phyloP scores from a whole-genome alignment of 768 basidiomycete genomes.

The Boletus bicolor region DNA sequence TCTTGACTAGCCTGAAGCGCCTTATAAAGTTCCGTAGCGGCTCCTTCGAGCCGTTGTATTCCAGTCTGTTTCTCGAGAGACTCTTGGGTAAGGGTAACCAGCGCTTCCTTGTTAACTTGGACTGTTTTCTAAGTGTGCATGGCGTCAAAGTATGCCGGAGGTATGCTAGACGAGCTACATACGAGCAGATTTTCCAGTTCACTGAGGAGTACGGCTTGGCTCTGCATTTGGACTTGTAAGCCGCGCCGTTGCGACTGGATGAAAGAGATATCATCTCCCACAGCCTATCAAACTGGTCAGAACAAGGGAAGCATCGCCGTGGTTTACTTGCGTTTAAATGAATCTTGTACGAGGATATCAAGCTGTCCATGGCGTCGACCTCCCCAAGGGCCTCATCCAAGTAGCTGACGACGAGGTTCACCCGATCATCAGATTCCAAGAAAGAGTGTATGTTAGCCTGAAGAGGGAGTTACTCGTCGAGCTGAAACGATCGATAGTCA shows the following conservation, averaged over 20 bases:
- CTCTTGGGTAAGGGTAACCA: conserved; percentile 81
- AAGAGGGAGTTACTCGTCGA: background rate
- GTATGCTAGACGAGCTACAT: conserved; percentile 17
- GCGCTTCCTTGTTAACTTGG: conserved; percentile 77
- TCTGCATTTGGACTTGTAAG: conserved; percentile 95
- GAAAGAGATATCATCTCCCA: conserved; percentile 89
- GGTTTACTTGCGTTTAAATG: conserved; percentile 77
- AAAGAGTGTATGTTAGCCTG: conserved; percentile 96
- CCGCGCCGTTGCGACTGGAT: conserved; percentile 97
- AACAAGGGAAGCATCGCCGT: background rate
- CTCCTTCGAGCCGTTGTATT: conserved; percentile 75
- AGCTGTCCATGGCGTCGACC: conserved; percentile 84
- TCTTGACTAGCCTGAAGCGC: conserved; percentile 88
- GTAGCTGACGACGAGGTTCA: conserved; percentile 78
- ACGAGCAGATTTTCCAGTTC: conserved; percentile 90
- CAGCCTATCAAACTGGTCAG: conserved; percentile 56
- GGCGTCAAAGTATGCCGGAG: background rate
- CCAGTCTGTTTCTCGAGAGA: conserved; percentile 78
- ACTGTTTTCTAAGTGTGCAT: conserved; percentile 72
- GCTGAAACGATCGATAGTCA: background rate
- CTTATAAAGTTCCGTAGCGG: conserved; percentile 89
- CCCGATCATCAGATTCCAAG: conserved; percentile 91
- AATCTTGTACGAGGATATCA: conserved; percentile 92
- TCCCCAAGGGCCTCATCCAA: conserved; percentile 88
- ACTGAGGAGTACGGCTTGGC: conserved; percentile 78